phyloP scores from a whole-genome alignment of 208 protist species.

The Herpetomonas muscarum region DNA sequence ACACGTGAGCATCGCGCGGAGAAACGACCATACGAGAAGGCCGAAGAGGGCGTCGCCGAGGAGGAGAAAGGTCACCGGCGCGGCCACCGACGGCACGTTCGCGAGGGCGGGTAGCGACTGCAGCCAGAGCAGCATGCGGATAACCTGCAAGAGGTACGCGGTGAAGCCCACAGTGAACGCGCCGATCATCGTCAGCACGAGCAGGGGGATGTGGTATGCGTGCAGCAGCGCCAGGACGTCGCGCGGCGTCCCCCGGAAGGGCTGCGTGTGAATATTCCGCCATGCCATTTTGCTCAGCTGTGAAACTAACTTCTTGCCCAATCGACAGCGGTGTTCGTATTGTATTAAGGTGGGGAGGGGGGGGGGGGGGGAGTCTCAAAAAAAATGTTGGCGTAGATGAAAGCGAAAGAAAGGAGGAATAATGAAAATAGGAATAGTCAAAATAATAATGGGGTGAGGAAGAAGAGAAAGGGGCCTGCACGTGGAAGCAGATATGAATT shows the following conservation, averaged over 20 bases:
- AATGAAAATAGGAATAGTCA: too few species aligned
- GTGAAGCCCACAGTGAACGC: conserved; percentile 1
- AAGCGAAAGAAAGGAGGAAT: conserved; percentile 8
- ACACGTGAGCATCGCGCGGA: conserved; percentile 18
- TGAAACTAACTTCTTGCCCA: too few species aligned
- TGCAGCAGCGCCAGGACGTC: conserved; percentile 1
- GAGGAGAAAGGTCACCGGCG: neutral
- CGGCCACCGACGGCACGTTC: conserved; percentile 5
- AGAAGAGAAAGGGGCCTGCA: too few species aligned
- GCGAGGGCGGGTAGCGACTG: neutral
- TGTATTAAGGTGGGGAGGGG: neutral
- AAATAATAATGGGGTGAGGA: too few species aligned
- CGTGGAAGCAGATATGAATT: too few species aligned
- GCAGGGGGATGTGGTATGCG: conserved; percentile 11
- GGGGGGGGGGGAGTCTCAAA: neutral
- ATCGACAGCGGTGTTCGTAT: neutral
- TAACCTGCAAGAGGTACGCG: conserved; percentile 12
- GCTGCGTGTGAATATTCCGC: conserved; percentile 8
- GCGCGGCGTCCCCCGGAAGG: neutral
- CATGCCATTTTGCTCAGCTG: too few species aligned
- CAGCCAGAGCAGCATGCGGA: neutral
- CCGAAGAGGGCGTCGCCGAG: conserved; percentile 4
- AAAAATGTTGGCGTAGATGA: conserved; percentile 11
- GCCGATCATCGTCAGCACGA: conserved; percentile 1
- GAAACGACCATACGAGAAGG: conserved; percentile 22